Percentiles rank a stretch among this genome's conserved stretches.
These are phyloP conservation scores for Botryotinia narcissicola DNA, from an alignment of 2,329 filamentous ascomycete species.

Conservation along the genomic window DNA sequence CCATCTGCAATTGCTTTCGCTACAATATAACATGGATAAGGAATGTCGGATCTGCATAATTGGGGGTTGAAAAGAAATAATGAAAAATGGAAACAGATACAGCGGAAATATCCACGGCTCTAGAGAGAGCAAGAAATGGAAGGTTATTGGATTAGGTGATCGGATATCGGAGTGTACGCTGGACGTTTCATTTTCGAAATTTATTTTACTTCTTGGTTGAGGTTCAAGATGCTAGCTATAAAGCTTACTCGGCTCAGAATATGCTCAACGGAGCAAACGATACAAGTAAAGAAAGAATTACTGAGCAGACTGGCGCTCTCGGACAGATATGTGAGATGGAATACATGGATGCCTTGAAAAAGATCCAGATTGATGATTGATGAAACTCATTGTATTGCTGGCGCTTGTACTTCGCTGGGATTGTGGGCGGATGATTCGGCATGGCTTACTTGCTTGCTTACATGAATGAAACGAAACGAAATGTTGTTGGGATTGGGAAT, in stretches of 20 bases:
- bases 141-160: not conserved
- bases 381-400: conserved; percentile 9
- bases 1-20: not conserved
- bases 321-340: not conserved
- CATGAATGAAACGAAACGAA: conserved; percentile 2
- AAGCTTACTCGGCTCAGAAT: not conserved
- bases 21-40: not conserved
- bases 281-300: not conserved
- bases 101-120: not conserved
- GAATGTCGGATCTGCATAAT: not conserved
- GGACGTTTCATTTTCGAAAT: conserved; percentile 30
- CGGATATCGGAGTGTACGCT: conserved; percentile 28
- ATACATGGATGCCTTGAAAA: not conserved
- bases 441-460: conserved; percentile 1
- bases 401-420: conserved; percentile 13
- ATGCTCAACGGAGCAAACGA: not conserved
- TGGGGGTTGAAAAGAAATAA: not conserved
- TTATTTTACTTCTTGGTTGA: conserved; percentile 8
- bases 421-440: not conserved
- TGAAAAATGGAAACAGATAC: not conserved
- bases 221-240: not conserved
- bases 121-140: not conserved
- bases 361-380: conserved; percentile 13
- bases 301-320: conserved; percentile 13
- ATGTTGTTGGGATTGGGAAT: not conserved